Base-by-base conservation (phyloP, 1,284 basidiomycete genomes). In the Porogramme epimiltina region DNA sequence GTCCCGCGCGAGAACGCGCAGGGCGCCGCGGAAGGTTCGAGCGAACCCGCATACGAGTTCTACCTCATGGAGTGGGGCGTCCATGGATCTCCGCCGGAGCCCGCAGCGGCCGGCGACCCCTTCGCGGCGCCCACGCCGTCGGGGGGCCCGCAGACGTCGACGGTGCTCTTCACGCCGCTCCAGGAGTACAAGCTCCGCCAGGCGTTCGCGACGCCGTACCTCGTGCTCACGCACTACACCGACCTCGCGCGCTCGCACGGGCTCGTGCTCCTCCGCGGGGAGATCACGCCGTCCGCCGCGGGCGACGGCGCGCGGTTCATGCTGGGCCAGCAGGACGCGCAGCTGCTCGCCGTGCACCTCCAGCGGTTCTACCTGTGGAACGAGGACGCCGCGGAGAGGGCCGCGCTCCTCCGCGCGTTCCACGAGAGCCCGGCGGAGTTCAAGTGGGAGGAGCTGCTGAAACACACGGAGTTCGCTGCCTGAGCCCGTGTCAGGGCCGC, bases 161-260 rank as follows among this genome's bases (percentile, higher is more conserved):
- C 93, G 1, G 79, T 96, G 37, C 80, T 99, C 46, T 97, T 97
- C 74, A 96, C 96, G 0, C 91, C 96, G 3, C 78, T 98, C 45
- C 89, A 92, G 61, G 96, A 98, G 73, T 99, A 94, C 81, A 97
- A 98, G 72, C 75, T 86, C 51, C 85, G 91, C 26, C 82, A 84
- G 56, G 82, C 89, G 41, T 98, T 90, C 71, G 93, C 96, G 3
- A 95, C 94, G 33, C 95, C 96, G 0, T 89, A 92, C 64, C 79
- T 99, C 23, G 90, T 93, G 31, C 67, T 98, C 42, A 97, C 96
- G 5, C 85, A 93, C 69, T 98, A 98, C 72, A 90, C 95, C 36
- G 96, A 99, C 66, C 73, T 99, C 6, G 82, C 87, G 1, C 67
- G 79, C 23, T 87, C 87, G 5, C 95, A 98, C 67, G 86, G 84